Evolutionary conservation across 1,284 basidiomycete genomes (phyloP).

Genomic region (Austropuccinia psidii): DNA sequence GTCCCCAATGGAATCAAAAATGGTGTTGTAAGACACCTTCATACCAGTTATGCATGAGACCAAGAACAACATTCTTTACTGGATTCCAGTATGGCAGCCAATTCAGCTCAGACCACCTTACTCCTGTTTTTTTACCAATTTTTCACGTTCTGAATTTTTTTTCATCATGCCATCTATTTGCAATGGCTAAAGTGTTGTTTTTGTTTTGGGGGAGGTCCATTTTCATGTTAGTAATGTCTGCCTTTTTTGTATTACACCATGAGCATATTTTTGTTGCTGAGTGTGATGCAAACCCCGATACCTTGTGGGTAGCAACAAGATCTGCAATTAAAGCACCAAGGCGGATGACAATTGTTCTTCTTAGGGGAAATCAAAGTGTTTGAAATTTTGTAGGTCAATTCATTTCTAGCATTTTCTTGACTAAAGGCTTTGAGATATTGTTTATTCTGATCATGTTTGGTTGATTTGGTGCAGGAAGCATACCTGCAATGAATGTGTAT

Average conservation of each 20-base stretch:
- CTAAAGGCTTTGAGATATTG: background rate
- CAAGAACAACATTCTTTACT: background rate
- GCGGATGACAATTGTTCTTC: background rate
- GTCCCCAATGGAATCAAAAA: background rate
- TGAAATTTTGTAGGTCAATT: background rate
- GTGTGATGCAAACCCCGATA: constrained; percentile 2
- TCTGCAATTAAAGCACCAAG: background rate
- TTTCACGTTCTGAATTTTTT: background rate
- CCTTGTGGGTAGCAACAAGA: constrained; percentile 1
- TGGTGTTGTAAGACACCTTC: background rate
- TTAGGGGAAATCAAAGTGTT: background rate
- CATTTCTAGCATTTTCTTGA: background rate
- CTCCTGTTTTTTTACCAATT: background rate
- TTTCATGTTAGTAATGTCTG: background rate
- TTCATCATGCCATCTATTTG: background rate
- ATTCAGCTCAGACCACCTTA: constrained; percentile 12
- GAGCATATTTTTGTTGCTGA: background rate
- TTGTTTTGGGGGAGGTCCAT: background rate
- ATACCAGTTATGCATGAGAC: constrained; percentile 20
- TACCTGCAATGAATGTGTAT: background rate
- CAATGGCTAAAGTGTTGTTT: background rate
- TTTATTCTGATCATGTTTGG: constrained; percentile 2
- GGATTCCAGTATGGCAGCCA: background rate
- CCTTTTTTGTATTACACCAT: background rate
- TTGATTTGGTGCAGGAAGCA: background rate